Evolutionary conservation across 2,329 filamentous ascomycete species (phyloP).

Genomic region (Alternaria burnsii): DNA sequence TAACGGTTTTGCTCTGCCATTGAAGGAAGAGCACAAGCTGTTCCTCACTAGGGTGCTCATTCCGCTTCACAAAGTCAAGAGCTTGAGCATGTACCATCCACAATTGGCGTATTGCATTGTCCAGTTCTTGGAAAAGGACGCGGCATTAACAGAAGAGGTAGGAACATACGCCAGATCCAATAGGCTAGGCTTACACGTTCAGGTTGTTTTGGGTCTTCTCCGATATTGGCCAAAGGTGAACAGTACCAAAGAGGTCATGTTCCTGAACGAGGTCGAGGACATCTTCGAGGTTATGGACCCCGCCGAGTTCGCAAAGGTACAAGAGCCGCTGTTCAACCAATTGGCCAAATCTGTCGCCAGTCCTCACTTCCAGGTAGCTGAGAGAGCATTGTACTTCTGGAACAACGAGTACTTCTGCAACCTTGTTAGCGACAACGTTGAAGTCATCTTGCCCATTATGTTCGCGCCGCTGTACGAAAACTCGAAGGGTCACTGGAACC

Average conservation of each 20-base stretch:
- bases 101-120: constrained; percentile 99
- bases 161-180: constrained; percentile 37
- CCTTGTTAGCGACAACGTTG: constrained; percentile 97
- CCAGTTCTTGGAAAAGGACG: constrained; percentile 97
- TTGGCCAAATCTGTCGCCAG: constrained; percentile 97
- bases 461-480: constrained; percentile 98
- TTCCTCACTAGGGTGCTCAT: constrained; percentile 94
- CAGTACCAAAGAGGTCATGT: constrained; percentile 99
- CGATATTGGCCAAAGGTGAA: constrained; percentile 99
- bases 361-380: constrained; percentile 98
- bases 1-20: constrained; percentile 93
- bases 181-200: constrained; percentile 25
- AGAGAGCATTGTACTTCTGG: constrained; percentile 98
- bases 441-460: constrained; percentile 98
- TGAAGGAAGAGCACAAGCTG: constrained; percentile 98
- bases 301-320: constrained; percentile 97
- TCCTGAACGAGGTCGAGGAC: constrained; percentile 97
- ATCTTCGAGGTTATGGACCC: constrained; percentile 99
- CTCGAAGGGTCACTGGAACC: constrained; percentile 98
- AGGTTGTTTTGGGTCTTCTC: constrained; percentile 92
- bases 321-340: constrained; percentile 96
- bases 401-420: constrained; percentile 99
- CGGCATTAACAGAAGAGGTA: constrained; percentile 95
- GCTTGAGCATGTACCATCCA: constrained; percentile 99
- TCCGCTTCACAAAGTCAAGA: constrained; percentile 97